Conservation (phyloP, 768 basidiomycete species). For the Suillus ampliporus region DNA sequence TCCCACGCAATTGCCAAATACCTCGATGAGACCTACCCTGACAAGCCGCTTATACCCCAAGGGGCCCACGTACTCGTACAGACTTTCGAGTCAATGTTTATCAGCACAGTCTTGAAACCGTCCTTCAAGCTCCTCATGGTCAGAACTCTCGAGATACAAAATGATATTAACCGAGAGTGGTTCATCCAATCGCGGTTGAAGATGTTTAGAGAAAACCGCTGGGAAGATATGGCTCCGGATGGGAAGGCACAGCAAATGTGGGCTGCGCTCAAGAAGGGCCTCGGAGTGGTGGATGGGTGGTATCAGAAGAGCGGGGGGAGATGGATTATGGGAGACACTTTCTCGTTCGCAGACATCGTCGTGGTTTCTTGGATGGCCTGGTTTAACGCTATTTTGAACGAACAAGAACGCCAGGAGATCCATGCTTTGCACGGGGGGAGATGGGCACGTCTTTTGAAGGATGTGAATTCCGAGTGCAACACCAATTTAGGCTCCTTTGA, state of each 20-base stretch:
- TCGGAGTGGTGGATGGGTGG: neutral
- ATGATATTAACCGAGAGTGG: neutral
- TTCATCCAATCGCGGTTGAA: constrained; percentile 8
- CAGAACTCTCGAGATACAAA: constrained; percentile 1
- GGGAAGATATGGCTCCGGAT: constrained; percentile 6
- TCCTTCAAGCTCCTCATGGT: neutral
- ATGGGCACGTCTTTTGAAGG: constrained; percentile 19
- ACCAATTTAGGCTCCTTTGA: neutral
- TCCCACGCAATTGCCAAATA: constrained; percentile 52
- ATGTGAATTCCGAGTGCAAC: constrained; percentile 33
- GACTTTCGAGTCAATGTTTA: neutral
- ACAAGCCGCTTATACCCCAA: constrained; percentile 11
- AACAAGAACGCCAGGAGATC: constrained; percentile 5
- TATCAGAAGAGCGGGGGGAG: constrained; percentile 10
- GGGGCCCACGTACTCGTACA: neutral
- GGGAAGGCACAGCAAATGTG: neutral
- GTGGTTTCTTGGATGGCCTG: constrained; percentile 2
- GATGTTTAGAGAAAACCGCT: constrained; percentile 2
- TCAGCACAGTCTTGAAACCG: neutral
- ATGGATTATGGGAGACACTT: constrained; percentile 12
- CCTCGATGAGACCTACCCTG: constrained; percentile 52
- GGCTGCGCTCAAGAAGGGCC: neutral
- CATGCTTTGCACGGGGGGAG: constrained; percentile 4
- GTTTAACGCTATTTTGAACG: neutral
- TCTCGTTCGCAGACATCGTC: constrained; percentile 8